Conservation (phyloP, 2,329 filamentous ascomycete genomes). For the Coniosporium tulheliwenetii region DNA sequence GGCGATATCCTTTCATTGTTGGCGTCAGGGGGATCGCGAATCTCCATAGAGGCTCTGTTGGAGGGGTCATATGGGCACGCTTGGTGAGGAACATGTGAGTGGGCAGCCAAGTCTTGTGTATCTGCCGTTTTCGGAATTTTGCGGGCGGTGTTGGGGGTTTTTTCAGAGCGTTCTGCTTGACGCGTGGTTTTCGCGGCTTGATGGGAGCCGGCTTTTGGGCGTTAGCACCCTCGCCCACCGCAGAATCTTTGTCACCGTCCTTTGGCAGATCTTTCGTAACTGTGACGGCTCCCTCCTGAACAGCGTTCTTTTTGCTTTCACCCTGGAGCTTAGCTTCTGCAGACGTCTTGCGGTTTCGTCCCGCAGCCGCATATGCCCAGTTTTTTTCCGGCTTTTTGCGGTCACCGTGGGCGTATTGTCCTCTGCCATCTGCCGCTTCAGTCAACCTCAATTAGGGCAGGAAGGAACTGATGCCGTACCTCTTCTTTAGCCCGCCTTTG, state of each 20-base stretch:
- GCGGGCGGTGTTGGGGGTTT: constrained; percentile 43
- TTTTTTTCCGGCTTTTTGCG: constrained; percentile 44
- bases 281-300: too few species aligned
- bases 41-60: constrained; percentile 70
- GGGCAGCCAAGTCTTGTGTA: constrained; percentile 83
- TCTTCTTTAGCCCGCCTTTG: constrained; percentile 51
- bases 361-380: constrained; percentile 40
- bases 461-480: constrained; percentile 17
- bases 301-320: constrained; percentile 15
- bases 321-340: constrained; percentile 38
- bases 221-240: too few species aligned
- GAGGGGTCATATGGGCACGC: constrained; percentile 71
- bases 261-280: background rate
- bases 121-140: constrained; percentile 73
- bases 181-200: constrained; percentile 38
- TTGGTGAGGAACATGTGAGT: constrained; percentile 94
- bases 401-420: constrained; percentile 82
- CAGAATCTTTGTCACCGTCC: constrained; percentile 13
- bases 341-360: constrained; percentile 63
- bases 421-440: constrained; percentile 51
- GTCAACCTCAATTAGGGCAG: constrained; percentile 5
- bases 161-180: constrained; percentile 55
- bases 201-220: constrained; percentile 13
- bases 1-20: constrained; percentile 76
- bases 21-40: constrained; percentile 76